Evolutionary conservation across 345 rosid genomes (phyloP), one percentile per base, ranked within the genome.

Genomic region (Brassica incana): DNA sequence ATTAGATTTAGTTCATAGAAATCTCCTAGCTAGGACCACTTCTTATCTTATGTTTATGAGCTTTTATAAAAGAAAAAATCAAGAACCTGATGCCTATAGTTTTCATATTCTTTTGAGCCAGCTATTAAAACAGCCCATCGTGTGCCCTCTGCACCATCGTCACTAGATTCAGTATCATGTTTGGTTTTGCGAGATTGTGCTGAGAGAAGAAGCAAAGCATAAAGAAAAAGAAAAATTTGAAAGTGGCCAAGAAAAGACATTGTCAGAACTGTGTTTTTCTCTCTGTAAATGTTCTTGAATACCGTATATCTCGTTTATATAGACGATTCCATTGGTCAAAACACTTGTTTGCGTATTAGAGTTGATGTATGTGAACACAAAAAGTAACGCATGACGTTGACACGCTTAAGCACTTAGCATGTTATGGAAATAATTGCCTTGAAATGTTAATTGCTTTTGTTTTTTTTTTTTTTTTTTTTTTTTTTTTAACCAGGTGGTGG

Each of bases 51-150:
- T 33, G 3, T 2, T 5, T 7, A 10, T 15, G 10, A 18, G 6
- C 2, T 54, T 33, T 33, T 11, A 33, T 33, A 65, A 65, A 50
- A 12, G 5, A 15, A 6, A 5, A 14, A 6, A n/a, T 5, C 2
- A 65, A 4, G 10, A 43, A 91, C 97, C 89, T 90, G 97, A 81
- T 92, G 97, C 61, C 91, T 71, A 69, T 91, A 91, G 76, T 91
- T 92, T 0, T 0, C 1, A 40, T 80, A 91, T 4, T 61, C 79
- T 1, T 5, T 40, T 1, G 97, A 92, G 6, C 94, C 96, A 11
- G 97, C 92, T 11, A 91, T 75, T 11, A 92, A 77, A 83, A 92
- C 85, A 20, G 92, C 97, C 95, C 96, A 92, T 73, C 78, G 76
- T 54, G 69, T 85, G 8, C 87, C 95, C 1, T 61, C 25, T 12